phyloP scores from a whole-genome alignment of 208 protist species.

The Trypanosoma vivax region DNA sequence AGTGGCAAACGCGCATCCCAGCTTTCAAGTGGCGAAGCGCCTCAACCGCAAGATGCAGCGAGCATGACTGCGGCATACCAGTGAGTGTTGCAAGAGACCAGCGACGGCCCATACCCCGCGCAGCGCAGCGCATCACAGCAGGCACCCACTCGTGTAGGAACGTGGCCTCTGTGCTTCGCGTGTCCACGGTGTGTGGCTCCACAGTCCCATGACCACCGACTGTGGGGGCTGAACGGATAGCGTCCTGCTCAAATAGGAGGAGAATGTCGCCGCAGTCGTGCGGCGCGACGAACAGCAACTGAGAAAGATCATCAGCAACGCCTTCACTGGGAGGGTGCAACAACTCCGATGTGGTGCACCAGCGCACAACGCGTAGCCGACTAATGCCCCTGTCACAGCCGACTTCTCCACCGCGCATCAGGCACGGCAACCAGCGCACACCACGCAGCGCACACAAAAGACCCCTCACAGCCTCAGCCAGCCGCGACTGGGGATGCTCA shows the following conservation, averaged over 20 bases:
- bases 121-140: neutral
- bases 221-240: too few species aligned
- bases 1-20: constrained; percentile 4
- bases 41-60: neutral
- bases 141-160: constrained; percentile 14
- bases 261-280: constrained; percentile 6
- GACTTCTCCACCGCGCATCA: neutral
- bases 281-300: constrained; percentile 14
- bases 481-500: neutral
- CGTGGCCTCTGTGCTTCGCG: too few species aligned
- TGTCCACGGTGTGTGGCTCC: too few species aligned
- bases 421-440: constrained; percentile 9
- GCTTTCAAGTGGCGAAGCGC: constrained; percentile 3
- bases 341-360: constrained; percentile 6
- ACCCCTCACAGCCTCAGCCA: neutral
- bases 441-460: neutral
- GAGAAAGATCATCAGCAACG: neutral
- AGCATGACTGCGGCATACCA: constrained; percentile 7
- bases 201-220: too few species aligned
- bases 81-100: neutral
- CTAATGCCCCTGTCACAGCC: neutral
- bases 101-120: too few species aligned
- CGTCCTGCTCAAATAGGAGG: neutral
- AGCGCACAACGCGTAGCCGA: neutral
- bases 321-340: constrained; percentile 5